phyloP scores from a whole-genome alignment of 805 yeast species.

The Starmerella sp. region DNA sequence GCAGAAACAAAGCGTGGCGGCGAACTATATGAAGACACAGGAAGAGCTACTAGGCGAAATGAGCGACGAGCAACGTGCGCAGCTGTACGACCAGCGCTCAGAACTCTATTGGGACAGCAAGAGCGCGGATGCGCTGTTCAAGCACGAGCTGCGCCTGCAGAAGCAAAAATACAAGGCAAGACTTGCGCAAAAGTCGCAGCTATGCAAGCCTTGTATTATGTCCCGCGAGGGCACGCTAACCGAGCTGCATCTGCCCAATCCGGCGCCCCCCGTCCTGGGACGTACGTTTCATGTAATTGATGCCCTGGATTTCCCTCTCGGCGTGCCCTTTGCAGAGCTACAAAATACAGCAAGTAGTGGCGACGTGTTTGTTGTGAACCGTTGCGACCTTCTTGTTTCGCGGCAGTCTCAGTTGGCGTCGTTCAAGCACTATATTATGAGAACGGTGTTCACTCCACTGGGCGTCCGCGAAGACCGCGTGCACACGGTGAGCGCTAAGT shows the following conservation, averaged over 20 bases:
- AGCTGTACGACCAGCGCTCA: no score
- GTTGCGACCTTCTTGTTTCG: constrained; percentile 37
- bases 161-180: neutral
- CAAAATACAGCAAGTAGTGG: neutral
- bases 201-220: constrained; percentile 23
- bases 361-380: constrained; percentile 30
- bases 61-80: constrained; percentile 14
- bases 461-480: constrained; percentile 35
- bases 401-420: constrained; percentile 18
- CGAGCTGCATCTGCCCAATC: constrained; percentile 9
- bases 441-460: constrained; percentile 30
- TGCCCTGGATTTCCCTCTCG: constrained; percentile 56
- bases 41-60: constrained; percentile 3
- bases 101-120: constrained; percentile 11
- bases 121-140: neutral
- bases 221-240: constrained; percentile 10
- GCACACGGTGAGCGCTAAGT: constrained; percentile 39
- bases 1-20: neutral
- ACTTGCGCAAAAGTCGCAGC: constrained; percentile 7
- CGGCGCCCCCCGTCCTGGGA: constrained; percentile 32
- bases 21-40: neutral
- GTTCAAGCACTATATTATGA: constrained; percentile 25
- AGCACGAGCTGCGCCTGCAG: neutral
- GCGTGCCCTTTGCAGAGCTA: constrained; percentile 16
- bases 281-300: constrained; percentile 51